Evolutionary conservation across 2,329 filamentous ascomycete genomes (phyloP).

Genomic region (Xylaria sp.): DNA sequence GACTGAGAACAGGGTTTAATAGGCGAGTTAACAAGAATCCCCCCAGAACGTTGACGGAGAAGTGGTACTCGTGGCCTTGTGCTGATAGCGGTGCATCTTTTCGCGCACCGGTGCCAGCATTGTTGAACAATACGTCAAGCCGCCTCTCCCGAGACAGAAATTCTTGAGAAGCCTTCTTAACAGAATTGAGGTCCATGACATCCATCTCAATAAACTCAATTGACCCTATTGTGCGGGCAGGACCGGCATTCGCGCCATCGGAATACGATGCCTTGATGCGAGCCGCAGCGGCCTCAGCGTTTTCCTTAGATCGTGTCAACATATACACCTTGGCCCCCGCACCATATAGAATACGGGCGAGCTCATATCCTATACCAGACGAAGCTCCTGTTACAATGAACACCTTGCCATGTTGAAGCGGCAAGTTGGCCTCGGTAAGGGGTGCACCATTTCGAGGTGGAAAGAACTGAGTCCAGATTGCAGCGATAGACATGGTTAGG

Average conservation of each 20-base stretch:
- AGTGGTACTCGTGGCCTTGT: slow-evolving; percentile 35
- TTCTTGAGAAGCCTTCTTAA: background rate
- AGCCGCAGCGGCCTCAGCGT: slow-evolving; percentile 29
- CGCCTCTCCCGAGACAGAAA: background rate
- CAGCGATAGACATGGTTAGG: background rate
- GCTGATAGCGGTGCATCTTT: slow-evolving; percentile 25
- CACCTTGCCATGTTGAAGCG: background rate
- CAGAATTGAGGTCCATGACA: background rate
- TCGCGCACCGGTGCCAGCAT: slow-evolving; percentile 31
- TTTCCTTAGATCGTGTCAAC: slow-evolving; percentile 46
- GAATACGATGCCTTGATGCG: slow-evolving; percentile 27
- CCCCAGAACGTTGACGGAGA: slow-evolving; percentile 31
- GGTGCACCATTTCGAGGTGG: background rate
- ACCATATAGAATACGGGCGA: too few relatives aligned
- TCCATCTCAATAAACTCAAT: background rate
- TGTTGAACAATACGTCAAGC: slow-evolving; percentile 36
- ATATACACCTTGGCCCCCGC: slow-evolving; percentile 51
- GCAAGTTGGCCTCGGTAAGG: background rate
- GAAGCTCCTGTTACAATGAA: background rate
- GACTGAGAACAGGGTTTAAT: slow-evolving; percentile 27
- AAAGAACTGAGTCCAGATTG: background rate
- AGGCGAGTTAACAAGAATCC: slow-evolving; percentile 29
- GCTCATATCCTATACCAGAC: background rate
- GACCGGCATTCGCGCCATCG: background rate
- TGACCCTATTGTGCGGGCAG: background rate